phyloP scores from a whole-genome alignment of 495 filamentous ascomycete species.

The Umbilicaria muhlenbergii region DNA sequence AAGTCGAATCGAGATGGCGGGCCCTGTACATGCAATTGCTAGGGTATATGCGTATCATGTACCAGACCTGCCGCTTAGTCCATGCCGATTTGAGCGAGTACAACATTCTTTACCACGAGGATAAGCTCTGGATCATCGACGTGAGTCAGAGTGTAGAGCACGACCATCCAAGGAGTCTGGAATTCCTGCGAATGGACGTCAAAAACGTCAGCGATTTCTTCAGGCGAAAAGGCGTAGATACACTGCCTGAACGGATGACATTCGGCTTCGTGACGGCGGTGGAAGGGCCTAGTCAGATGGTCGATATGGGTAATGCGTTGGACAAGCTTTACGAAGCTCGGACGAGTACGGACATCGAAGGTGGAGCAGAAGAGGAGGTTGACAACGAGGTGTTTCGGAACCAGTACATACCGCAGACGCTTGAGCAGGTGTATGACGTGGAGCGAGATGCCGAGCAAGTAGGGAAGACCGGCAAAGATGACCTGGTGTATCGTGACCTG shows the following conservation, averaged over 20 bases:
- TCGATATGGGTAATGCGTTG: slow-evolving; percentile 32
- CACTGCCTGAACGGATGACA: slow-evolving; percentile 50
- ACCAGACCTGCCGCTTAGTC: slow-evolving; percentile 76
- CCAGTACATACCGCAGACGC: slow-evolving; percentile 84
- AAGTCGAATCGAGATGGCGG: slow-evolving; percentile 49
- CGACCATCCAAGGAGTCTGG: slow-evolving; percentile 77
- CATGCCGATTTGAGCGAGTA: slow-evolving; percentile 97
- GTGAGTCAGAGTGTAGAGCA: slow-evolving; percentile 95
- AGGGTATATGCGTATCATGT: slow-evolving; percentile 80
- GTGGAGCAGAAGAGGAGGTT: slow-evolving; percentile 35
- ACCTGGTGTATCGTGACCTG: slow-evolving; percentile 66
- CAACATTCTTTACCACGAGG: slow-evolving; percentile 81
- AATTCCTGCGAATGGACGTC: slow-evolving; percentile 94
- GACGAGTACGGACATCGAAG: slow-evolving; percentile 26
- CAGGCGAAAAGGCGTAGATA: slow-evolving; percentile 64
- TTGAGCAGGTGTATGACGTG: slow-evolving; percentile 90
- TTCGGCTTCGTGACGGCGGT: slow-evolving; percentile 64
- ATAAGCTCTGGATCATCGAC: slow-evolving; percentile 82
- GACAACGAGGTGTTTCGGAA: slow-evolving; percentile 87
- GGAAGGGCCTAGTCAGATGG: slow-evolving; percentile 36
- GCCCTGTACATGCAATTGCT: slow-evolving; percentile 67
- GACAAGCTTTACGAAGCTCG: slow-evolving; percentile 31
- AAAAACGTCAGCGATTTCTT: slow-evolving; percentile 94
- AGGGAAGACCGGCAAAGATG: slow-evolving; percentile 49
- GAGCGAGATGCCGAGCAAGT: slow-evolving; percentile 77